phyloP scores from a whole-genome alignment of 768 basidiomycete species.

The Tricholoma bakamatsutake region DNA sequence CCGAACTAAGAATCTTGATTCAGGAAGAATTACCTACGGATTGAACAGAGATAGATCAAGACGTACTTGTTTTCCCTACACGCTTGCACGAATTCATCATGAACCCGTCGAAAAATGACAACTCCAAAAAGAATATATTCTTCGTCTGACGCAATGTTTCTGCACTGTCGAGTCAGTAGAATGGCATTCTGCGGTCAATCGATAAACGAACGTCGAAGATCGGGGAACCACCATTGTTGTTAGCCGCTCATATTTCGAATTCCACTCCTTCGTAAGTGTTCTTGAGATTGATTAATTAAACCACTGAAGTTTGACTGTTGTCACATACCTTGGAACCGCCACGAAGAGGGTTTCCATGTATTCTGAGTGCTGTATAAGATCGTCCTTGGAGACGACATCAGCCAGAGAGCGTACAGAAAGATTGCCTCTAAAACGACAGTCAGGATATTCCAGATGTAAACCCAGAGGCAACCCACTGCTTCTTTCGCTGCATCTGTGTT shows the following conservation, averaged over 20 bases:
- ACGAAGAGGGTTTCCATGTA: slow-evolving; percentile 91
- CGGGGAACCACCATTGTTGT: slow-evolving; percentile 90
- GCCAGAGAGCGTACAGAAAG: slow-evolving; percentile 85
- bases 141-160: slow-evolving; percentile 75
- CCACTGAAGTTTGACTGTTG: slow-evolving; percentile 8
- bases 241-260: slow-evolving; percentile 80
- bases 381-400: slow-evolving; percentile 76
- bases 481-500: slow-evolving; percentile 90
- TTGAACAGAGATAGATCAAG: background rate
- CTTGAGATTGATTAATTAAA: slow-evolving; percentile 37
- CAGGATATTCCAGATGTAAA: slow-evolving; percentile 4
- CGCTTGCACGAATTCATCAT: slow-evolving; percentile 90
- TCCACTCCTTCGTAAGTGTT: slow-evolving; percentile 82
- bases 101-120: slow-evolving; percentile 84
- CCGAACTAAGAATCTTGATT: slow-evolving; percentile 79
- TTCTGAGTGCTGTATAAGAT: slow-evolving; percentile 86
- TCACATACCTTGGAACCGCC: slow-evolving; percentile 84
- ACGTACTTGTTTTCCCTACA: slow-evolving; percentile 91
- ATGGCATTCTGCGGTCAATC: slow-evolving; percentile 2
- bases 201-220: slow-evolving; percentile 58
- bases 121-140: slow-evolving; percentile 85
- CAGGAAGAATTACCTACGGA: slow-evolving; percentile 1
- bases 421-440: slow-evolving; percentile 62
- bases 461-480: slow-evolving; percentile 29
- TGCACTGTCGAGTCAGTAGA: slow-evolving; percentile 23